These are phyloP conservation scores for Ocimum tenuiflorum DNA, from an alignment of 257 asterid genomes.

Conservation along the genomic window DNA sequence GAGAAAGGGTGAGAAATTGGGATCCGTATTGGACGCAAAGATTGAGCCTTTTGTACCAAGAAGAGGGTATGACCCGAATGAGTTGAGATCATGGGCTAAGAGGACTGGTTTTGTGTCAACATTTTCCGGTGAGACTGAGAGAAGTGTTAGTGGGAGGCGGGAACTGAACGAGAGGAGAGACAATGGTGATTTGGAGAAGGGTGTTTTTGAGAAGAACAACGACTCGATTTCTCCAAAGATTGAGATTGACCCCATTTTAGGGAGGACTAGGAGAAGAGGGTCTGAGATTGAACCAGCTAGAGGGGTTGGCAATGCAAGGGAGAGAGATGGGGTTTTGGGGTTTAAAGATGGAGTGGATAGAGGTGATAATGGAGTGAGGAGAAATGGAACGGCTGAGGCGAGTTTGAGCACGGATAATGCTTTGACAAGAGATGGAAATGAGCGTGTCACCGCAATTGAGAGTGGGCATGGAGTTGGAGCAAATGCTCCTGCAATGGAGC, in stretches of 20 bases:
- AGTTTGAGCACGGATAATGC: constrained; percentile 23
- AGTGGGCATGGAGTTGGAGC: constrained; percentile 29
- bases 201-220: constrained; percentile 36
- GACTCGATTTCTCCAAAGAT: constrained; percentile 69
- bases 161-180: constrained; percentile 30
- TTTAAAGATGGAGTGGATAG: constrained; percentile 29
- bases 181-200: constrained; percentile 61
- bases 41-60: constrained; percentile 75
- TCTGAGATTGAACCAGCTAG: constrained; percentile 55
- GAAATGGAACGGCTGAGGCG: constrained; percentile 32
- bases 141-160: constrained; percentile 42
- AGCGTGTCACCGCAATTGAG: constrained; percentile 15
- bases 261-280: constrained; percentile 59
- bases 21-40: constrained; percentile 44
- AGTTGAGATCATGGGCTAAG: constrained; percentile 96
- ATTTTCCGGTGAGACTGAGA: constrained; percentile 65
- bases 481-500: constrained; percentile 31
- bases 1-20: constrained; percentile 43
- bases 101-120: constrained; percentile 86
- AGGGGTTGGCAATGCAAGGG: constrained; percentile 33
- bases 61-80: constrained; percentile 68
- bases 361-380: constrained; percentile 30
- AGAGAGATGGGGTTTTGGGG: constrained; percentile 28
- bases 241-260: constrained; percentile 82
- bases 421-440: constrained; percentile 34